A percentile compares a stretch with the other conserved stretches of the same genome.
Evolutionary conservation across 257 asterid species (phyloP).

Genomic region (Misopates orontium): DNA sequence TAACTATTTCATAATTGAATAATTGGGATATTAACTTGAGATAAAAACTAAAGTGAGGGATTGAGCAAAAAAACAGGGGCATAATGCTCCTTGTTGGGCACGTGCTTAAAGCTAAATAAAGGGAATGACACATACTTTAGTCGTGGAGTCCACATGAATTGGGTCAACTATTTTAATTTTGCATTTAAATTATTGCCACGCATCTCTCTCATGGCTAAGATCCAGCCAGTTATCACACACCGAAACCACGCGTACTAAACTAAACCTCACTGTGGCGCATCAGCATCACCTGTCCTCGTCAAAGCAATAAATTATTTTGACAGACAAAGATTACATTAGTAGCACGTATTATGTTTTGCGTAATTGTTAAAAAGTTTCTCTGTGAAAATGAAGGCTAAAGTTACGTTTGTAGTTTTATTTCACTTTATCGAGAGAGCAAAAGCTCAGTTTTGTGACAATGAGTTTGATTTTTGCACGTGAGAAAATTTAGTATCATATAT

Average conservation of each 20-base stretch:
- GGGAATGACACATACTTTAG: conserved; percentile 11
- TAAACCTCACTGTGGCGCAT: background rate
- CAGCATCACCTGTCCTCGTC: background rate
- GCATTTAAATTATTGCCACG: conserved; percentile 16
- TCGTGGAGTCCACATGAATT: conserved; percentile 21
- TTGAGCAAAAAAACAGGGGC: background rate
- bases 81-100: conserved; percentile 11
- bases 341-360: background rate
- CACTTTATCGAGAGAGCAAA: too few relatives aligned
- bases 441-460: too few relatives aligned
- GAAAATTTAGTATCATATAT: too few relatives aligned
- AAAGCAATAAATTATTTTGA: background rate
- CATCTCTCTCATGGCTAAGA: too few relatives aligned
- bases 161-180: conserved; percentile 9
- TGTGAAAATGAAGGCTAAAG: background rate
- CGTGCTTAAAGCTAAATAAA: conserved; percentile 23
- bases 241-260: background rate
- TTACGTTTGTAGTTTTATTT: background rate
- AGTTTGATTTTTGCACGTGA: too few relatives aligned
- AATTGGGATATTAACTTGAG: background rate
- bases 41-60: background rate
- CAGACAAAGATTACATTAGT: conserved; percentile 18
- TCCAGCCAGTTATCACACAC: too few relatives aligned
- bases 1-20: too few relatives aligned
- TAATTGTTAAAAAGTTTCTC: background rate